Evolutionary conservation across 306 rosid species (phyloP), one percentile per base, ranked within the genome.

Genomic region (Chamaecrista fasciculata): DNA sequence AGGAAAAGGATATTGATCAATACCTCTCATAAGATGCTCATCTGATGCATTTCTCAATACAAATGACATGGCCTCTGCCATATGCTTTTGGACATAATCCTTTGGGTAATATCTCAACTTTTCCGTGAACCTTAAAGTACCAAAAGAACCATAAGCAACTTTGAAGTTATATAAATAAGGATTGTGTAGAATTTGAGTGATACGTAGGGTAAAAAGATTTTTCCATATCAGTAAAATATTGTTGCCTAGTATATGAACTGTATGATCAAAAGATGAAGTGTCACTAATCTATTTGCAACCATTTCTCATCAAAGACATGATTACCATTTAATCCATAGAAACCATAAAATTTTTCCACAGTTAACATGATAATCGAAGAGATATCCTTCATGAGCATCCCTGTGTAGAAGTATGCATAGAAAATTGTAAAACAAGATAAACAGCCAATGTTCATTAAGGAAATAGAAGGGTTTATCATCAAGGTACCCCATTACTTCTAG

Each of bases 31-130:
- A 14, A 93, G 87, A 66, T 93, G 96, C 78, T 76, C 91, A 36
- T 77, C 76, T 9, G 90, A 84, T 77, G 96, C 90, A 75, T 85
- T 90, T 76, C 98, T 79, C 71, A 93, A 75, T 81, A 93, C 69
- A 75, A 86, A 90, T 16, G 97, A 91, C 71, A 86, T 75, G 25
- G 86, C 85, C 81, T 93, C 94, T 16, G 94, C 97, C 96, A 86
- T 93, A 66, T 85, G 88, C 48, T 86, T 85, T 74, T 82, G 96
- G 82, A 90, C 76, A 57, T 90, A 86, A 36, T 86, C 87, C 73
- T 93, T 90, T 31, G 91, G 85, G 62, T 90, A 93, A 75, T 83
- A 85, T 73, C 98, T 86, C 76, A 93, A 69, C 76, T 87, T 76
- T 48, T 36, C 71, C 0, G 98, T 90, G 60, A 77, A 81, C 94